phyloP scores from a whole-genome alignment of 768 basidiomycete genomes.

The Collybia mongolica region DNA sequence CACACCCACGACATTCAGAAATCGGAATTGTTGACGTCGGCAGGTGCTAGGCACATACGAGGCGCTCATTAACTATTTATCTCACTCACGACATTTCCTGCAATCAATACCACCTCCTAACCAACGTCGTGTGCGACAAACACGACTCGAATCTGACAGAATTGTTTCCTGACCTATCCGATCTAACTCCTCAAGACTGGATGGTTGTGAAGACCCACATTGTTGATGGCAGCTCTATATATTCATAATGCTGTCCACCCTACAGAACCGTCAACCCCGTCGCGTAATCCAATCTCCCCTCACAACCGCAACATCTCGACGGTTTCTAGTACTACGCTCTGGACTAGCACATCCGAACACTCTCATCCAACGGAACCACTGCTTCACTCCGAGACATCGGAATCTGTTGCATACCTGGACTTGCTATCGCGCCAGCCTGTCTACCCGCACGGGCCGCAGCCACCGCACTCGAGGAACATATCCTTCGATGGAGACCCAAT shows the following conservation, averaged over 20 bases:
- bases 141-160: no score
- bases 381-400: constrained; percentile 27
- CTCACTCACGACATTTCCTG: not conserved
- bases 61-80: not conserved
- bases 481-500: constrained; percentile 25
- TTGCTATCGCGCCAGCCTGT: constrained; percentile 30
- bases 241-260: constrained; percentile 55
- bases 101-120: not conserved
- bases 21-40: no score
- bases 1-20: constrained; percentile 9
- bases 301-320: constrained; percentile 44
- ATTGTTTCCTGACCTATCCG: no score
- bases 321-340: constrained; percentile 35
- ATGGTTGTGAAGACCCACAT: no score
- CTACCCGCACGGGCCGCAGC: constrained; percentile 20
- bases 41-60: not conserved
- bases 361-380: constrained; percentile 46
- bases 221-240: constrained; percentile 56
- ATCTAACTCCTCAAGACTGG: no score
- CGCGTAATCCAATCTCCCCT: constrained; percentile 30
- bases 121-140: not conserved
- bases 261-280: constrained; percentile 27
- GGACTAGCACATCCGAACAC: constrained; percentile 33
- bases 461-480: constrained; percentile 25
- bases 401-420: constrained; percentile 29